A percentile compares a stretch with the other conserved stretches of the same genome.
Conservation (phyloP, 805 yeast species). For the Candida odintsovae region DNA sequence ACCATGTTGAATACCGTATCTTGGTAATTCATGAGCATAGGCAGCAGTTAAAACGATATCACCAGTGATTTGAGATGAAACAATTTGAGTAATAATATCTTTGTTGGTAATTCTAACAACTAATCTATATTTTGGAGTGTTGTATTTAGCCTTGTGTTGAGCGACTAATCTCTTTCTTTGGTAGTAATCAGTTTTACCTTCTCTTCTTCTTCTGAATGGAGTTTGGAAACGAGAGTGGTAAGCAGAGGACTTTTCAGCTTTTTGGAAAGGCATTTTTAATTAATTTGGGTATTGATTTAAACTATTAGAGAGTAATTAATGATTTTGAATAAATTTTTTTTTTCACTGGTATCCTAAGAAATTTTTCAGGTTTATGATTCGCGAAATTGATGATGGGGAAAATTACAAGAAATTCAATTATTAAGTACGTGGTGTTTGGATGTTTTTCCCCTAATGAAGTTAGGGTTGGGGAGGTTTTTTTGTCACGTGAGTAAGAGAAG, state of each 20-base stretch:
- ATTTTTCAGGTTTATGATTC: conserved; percentile 4
- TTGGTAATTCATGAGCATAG: conserved; percentile 98
- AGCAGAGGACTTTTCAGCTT: conserved; percentile 73
- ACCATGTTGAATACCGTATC: conserved; percentile 96
- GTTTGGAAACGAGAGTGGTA: conserved; percentile 99
- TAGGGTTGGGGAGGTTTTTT: too few species aligned
- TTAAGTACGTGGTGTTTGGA: conserved; percentile 1
- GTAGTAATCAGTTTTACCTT: conserved; percentile 99
- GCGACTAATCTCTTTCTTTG: conserved; percentile 99
- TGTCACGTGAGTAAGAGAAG: too few species aligned
- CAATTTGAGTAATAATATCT: conserved; percentile 97
- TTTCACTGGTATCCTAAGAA: neutral
- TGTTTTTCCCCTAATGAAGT: too few species aligned
- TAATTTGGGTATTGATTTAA: neutral
- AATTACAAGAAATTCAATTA: too few species aligned
- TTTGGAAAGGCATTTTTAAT: conserved; percentile 69
- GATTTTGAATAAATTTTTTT: neutral
- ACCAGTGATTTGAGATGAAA: conserved; percentile 96
- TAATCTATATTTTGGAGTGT: conserved; percentile 98
- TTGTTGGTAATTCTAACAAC: conserved; percentile 99
- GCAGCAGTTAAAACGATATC: conserved; percentile 96
- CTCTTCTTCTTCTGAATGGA: conserved; percentile 99
- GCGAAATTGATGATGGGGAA: neutral
- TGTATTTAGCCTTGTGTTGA: conserved; percentile 99
- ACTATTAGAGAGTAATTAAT: neutral